phyloP scores from a whole-genome alignment of 768 basidiomycete species.

The Mycena metata region DNA sequence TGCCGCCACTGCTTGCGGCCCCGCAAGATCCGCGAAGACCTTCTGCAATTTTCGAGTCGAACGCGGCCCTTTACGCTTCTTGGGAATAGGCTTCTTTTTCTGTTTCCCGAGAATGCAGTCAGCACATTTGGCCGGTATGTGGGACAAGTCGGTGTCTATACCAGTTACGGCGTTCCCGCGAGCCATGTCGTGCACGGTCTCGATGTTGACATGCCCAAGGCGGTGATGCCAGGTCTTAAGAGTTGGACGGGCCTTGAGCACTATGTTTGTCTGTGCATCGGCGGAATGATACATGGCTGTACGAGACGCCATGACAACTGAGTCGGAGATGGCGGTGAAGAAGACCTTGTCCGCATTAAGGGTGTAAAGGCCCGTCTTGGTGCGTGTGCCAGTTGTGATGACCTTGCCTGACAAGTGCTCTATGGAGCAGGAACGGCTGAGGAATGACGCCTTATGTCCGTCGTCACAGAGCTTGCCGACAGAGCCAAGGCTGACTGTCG shows the following conservation, averaged over 20 bases:
- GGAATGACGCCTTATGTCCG: not conserved
- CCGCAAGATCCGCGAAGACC: no score
- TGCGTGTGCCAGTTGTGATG: not conserved
- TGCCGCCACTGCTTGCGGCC: no score
- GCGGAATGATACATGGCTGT: not conserved
- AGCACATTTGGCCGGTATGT: conserved; percentile 12
- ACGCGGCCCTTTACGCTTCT: conserved; percentile 4
- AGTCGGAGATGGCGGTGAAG: not conserved
- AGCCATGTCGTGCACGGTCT: conserved; percentile 8
- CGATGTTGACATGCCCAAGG: conserved; percentile 4
- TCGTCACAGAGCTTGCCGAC: conserved; percentile 16
- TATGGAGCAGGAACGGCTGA: not conserved
- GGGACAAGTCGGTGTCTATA: conserved; percentile 14
- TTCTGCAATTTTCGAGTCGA: no score
- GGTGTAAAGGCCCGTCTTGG: not conserved
- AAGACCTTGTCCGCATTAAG: not conserved
- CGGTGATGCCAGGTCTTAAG: conserved; percentile 8
- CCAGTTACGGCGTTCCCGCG: conserved; percentile 4
- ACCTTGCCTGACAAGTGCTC: not conserved
- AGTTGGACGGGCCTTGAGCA: not conserved
- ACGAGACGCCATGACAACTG: not conserved
- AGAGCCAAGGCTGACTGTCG: conserved; percentile 6
- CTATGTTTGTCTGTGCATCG: not conserved
- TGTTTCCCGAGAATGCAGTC: conserved; percentile 20
- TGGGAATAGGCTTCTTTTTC: conserved; percentile 18